Base-by-base conservation (phyloP, 371 early-diverging fungal genomes). In the Mucor saturninus region DNA sequence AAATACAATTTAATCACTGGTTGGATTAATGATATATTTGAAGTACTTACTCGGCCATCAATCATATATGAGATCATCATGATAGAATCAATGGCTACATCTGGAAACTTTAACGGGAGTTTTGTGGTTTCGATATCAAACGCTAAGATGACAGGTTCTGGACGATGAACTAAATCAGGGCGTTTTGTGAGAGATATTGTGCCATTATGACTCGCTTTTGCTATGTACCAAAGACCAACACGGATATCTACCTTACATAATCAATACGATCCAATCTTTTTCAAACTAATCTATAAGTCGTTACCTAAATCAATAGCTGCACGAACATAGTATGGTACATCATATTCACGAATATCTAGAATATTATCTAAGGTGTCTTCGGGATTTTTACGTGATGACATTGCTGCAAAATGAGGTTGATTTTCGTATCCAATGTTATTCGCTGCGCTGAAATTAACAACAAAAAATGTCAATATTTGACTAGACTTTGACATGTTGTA, bases 21-120 rank as follows among this genome's bases (percentile, higher is more conserved):
- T 21, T 21, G 21, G 21, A 21, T 21, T 21, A 21, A 21, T 21
- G 21, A 21, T 21, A 21, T 76, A 2, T 31, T 10, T 0, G 1
- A 3, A 14, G 5, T 31, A 37, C 62, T 54, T 84, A 93, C 93
- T 79, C 91, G 90, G 10, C 96, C 97, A 61, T 98, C 97, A 62
- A 98, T 91, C 98, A 99, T 98, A 73, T 99, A 97, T 11, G 99
- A 99, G 75, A 99, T 99, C 99, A 99, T 99, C 98, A 99, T 99
- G 66, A 99, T 93, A 35, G 88, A 80, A 76, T 99, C 99, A 39
- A 88, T 88, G 0, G 86, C 67, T 0, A 98, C 84, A 73, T 98
- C 98, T 8, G 99, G 99, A 74, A 99, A 99, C 80, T 98, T 99
- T 35, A 99, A 86, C 11, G 99, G 99, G 50, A 93, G 76, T 75